phyloP scores from a whole-genome alignment of 228 moss, liverwort and hornwort genomes.

The Sphagnum magellanicum region DNA sequence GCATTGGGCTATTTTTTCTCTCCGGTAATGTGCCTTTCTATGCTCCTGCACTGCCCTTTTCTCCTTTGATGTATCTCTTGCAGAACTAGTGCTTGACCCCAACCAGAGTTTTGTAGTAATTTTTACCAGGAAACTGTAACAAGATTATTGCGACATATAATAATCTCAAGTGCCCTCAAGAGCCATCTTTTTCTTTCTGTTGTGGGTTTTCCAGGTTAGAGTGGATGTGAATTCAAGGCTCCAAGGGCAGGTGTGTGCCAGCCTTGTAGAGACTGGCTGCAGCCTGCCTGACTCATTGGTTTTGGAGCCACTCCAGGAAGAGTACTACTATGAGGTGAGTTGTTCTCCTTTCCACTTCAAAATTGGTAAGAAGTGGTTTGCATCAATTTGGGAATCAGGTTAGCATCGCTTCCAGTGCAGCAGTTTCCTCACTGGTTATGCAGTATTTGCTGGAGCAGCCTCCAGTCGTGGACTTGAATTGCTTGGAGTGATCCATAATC shows the following conservation, averaged over 20 bases:
- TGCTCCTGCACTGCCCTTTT: too few species aligned
- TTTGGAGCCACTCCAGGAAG: constrained; percentile 70
- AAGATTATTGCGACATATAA: neutral
- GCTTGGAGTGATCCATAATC: too few species aligned
- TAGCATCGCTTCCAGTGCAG: too few species aligned
- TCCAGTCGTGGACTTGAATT: too few species aligned
- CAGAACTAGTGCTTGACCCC: too few species aligned
- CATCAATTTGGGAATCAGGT: too few species aligned
- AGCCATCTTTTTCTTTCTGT: too few species aligned
- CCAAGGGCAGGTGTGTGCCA: constrained; percentile 71
- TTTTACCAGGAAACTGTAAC: neutral
- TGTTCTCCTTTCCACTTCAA: neutral
- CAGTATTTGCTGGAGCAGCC: too few species aligned
- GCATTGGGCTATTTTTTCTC: constrained; percentile 76
- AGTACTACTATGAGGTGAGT: constrained; percentile 78
- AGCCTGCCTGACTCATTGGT: constrained; percentile 46
- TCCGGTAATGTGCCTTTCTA: constrained; percentile 31
- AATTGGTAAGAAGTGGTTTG: too few species aligned
- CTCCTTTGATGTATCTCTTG: too few species aligned
- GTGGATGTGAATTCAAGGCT: constrained; percentile 93
- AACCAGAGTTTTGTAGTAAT: neutral
- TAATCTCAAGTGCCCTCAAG: neutral
- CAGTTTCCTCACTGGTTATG: too few species aligned
- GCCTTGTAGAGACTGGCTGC: constrained; percentile 68
- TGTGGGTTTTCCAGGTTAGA: constrained; percentile 47